Base-by-base conservation (phyloP, 2,329 filamentous ascomycete genomes). In the Penicillium sp. region DNA sequence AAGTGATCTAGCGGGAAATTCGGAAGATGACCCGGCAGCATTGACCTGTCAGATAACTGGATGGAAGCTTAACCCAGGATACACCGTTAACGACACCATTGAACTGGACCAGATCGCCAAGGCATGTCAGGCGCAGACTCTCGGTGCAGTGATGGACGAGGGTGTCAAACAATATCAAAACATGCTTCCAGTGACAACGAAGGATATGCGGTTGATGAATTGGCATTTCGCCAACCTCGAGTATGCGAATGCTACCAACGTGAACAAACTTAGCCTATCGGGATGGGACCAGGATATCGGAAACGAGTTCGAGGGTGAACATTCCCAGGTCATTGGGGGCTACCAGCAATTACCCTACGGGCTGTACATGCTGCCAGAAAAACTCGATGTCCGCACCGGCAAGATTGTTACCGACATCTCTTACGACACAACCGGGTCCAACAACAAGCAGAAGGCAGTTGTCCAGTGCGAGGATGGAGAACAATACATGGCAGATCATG, bases 191-290 rank as follows among this genome's bases (percentile, higher is more conserved):
- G 78, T 99, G 52, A 90, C 87, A 15, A 85, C 93, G 1, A 90
- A 91, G 70, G 94, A 99, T 69, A 88, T 96, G 75, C 86, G 94
- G 45, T 81, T 99, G 17, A 83, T 97, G 69, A 99, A 97, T 70
- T 99, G 94, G 94, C 96, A 99, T 75, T 89, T 97, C 73, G 96
- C 96, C 63, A 99, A 99, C 70, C 82, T 99, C 15, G 94, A 99
- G 75, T 99, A 99, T 71, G 96, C 93, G 61, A 99, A 97, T 73
- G 94, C 94, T 2, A 90, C 88, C 2, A 96, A 92, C 64, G 86
- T 96, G 54, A 88, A 89, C 63, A 89, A 89, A 61, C 83, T 99
- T 19, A 97, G 93, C 73, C 84, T 99, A 15, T 86, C 88, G 8
- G 88, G 93, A 0, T 97, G 96, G 91, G 96, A 99, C 74, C 92